Evolutionary conservation across 192 early-diverging fungal species (phyloP).

Genomic region (Kickxella alabastrina): DNA sequence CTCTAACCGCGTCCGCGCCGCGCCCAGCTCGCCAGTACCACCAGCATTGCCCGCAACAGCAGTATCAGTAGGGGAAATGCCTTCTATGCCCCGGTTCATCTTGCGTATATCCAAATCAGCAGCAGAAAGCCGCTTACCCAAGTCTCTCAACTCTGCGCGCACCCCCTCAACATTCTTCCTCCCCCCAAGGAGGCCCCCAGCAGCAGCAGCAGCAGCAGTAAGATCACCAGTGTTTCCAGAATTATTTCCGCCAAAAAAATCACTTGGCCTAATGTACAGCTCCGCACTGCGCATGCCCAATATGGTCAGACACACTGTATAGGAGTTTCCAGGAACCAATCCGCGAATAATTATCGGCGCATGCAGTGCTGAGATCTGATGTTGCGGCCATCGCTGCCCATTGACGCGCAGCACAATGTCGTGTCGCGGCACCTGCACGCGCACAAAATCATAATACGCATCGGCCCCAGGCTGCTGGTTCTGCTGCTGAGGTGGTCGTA

Average conservation of each 20-base stretch:
- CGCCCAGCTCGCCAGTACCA: too few relatives aligned
- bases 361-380: constrained; percentile 10
- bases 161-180: too few relatives aligned
- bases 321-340: constrained; percentile 4
- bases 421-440: constrained; percentile 25
- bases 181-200: constrained; percentile 7
- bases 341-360: constrained; percentile 20
- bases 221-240: too few relatives aligned
- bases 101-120: constrained; percentile 18
- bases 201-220: not conserved
- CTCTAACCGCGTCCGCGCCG: too few relatives aligned
- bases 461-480: not conserved
- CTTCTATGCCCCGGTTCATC: too few relatives aligned
- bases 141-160: too few relatives aligned
- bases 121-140: too few relatives aligned
- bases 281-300: constrained; percentile 45
- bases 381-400: constrained; percentile 29
- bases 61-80: too few relatives aligned
- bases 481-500: not conserved
- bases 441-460: constrained; percentile 28
- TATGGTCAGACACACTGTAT: constrained; percentile 17
- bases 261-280: constrained; percentile 13
- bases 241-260: too few relatives aligned
- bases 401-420: constrained; percentile 44
- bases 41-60: too few relatives aligned